Evolutionary conservation across 306 rosid species (phyloP), one percentile per base, ranked within the genome.

Genomic region (Cucumis melo): DNA sequence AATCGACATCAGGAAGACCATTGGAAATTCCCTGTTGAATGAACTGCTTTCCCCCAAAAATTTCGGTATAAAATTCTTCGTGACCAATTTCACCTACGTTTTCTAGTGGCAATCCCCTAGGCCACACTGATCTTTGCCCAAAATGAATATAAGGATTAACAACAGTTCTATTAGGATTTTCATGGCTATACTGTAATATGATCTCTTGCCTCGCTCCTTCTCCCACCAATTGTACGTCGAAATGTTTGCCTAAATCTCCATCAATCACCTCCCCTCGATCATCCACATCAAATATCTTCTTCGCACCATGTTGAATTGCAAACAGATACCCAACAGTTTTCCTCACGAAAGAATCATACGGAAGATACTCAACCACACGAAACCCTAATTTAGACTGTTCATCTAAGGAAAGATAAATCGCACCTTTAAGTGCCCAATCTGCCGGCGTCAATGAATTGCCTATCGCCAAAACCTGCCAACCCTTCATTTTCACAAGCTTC

Each of bases 91-190:
- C 99, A 61, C 99, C 99, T 0, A 88, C 99, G 44, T 90, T 92
- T 79, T 92, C 99, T 88, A 94, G 82, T 0, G 99, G 99, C 83
- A 94, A 71, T 24, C 99, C 99, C 78, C 99, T 88, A 36, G 99
- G 99, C 99, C 99, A 94, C 66, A 94, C 97, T 0, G 99, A 92
- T 66, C 99, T 85, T 79, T 94, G 99, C 78, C 99, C 99, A 46
- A 94, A 94, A 86, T 94, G 99, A 55, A 94, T 84, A 78, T 94
- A 94, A 0, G 99, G 99, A 78, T 94, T 94, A 23, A 88, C 90
- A 32, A 90, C 84, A 0, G 92, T 89, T 80, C 97, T 81, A 71
- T 95, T 95, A 0, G 95, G 93, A 75, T 92, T 92, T 34, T 92
- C 96, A 80, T 94, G 96, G 78, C 92, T 94, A 74, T 87, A 92